A percentile compares a stretch with the other conserved stretches of the same genome.
These are phyloP conservation scores for Dendryphion nanum DNA, from an alignment of 2,329 filamentous ascomycete species.

Conservation along the genomic window DNA sequence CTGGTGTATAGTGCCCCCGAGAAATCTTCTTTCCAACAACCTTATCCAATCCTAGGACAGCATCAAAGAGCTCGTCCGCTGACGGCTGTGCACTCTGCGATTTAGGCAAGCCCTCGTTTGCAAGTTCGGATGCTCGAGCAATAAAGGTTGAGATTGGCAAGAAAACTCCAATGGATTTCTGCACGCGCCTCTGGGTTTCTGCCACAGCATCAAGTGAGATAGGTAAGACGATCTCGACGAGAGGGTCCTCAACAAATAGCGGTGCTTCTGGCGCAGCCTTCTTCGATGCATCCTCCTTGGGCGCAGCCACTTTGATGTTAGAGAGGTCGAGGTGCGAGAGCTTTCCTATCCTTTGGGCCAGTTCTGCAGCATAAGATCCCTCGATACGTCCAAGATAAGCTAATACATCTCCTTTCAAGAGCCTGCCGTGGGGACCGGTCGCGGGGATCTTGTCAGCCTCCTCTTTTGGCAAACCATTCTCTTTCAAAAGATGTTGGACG, in stretches of 20 bases:
- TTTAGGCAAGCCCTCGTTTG: conserved; percentile 80
- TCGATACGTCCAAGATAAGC: conserved; percentile 81
- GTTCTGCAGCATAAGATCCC: conserved; percentile 66
- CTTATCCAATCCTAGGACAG: conserved; percentile 71
- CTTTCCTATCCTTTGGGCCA: conserved; percentile 70
- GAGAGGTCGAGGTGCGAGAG: conserved; percentile 85
- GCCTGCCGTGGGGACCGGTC: conserved; percentile 80
- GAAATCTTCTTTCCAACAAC: conserved; percentile 45
- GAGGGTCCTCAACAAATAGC: conserved; percentile 46
- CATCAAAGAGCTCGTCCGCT: conserved; percentile 82
- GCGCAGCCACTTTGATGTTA: conserved; percentile 79
- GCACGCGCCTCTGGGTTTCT: conserved; percentile 76
- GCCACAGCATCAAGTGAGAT: conserved; percentile 78
- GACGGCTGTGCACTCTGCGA: conserved; percentile 64
- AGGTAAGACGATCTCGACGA: conserved; percentile 66
- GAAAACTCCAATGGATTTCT: conserved; percentile 73
- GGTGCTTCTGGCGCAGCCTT: conserved; percentile 42
- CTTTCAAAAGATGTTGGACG: conserved; percentile 75
- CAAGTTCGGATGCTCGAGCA: conserved; percentile 76
- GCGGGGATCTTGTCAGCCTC: conserved; percentile 80
- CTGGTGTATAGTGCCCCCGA: conserved; percentile 68
- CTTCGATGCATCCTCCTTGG: conserved; percentile 45
- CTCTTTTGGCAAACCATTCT: conserved; percentile 72
- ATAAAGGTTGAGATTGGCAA: conserved; percentile 86
- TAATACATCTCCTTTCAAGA: conserved; percentile 94